phyloP scores from a whole-genome alignment of 352 stramenopile genomes.

The Thalassiosira sp. region DNA sequence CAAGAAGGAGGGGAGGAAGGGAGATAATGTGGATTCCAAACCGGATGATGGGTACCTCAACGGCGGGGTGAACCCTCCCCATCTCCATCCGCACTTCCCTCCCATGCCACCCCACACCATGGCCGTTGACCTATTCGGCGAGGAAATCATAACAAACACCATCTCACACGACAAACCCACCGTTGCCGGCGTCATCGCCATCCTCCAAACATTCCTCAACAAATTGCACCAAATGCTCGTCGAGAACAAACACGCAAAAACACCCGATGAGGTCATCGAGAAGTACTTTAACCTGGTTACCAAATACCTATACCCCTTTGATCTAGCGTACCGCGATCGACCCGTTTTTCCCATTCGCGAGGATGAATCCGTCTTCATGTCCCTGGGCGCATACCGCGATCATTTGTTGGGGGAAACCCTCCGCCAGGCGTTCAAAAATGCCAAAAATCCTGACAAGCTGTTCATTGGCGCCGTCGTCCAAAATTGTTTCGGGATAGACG shows the following conservation, averaged over 20 bases:
- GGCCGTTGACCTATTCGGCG: constrained; percentile 24
- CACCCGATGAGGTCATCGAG: constrained; percentile 35
- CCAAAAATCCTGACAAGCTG: constrained; percentile 74
- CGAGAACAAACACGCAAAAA: constrained; percentile 29
- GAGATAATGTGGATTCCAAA: constrained; percentile 1
- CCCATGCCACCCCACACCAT: constrained; percentile 39
- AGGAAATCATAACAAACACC: constrained; percentile 50
- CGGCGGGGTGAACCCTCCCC: constrained; percentile 11
- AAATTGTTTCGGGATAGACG: constrained; percentile 77
- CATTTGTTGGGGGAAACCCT: constrained; percentile 76
- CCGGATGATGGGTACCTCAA: neutral
- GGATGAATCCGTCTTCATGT: constrained; percentile 77
- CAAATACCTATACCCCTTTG: constrained; percentile 56
- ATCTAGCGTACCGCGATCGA: constrained; percentile 56
- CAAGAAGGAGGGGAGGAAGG: constrained; percentile 6
- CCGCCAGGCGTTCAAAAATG: constrained; percentile 75
- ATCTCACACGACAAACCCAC: constrained; percentile 54
- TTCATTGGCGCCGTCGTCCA: constrained; percentile 85
- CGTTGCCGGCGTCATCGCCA: constrained; percentile 57
- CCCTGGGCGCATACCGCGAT: constrained; percentile 68
- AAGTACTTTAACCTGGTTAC: constrained; percentile 54
- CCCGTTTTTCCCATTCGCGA: constrained; percentile 65
- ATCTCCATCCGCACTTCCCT: constrained; percentile 38
- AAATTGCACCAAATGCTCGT: constrained; percentile 47
- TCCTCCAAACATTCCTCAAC: constrained; percentile 60